Base-by-base conservation (phyloP, 2,329 filamentous ascomycete species). In the Hortaea werneckii region DNA sequence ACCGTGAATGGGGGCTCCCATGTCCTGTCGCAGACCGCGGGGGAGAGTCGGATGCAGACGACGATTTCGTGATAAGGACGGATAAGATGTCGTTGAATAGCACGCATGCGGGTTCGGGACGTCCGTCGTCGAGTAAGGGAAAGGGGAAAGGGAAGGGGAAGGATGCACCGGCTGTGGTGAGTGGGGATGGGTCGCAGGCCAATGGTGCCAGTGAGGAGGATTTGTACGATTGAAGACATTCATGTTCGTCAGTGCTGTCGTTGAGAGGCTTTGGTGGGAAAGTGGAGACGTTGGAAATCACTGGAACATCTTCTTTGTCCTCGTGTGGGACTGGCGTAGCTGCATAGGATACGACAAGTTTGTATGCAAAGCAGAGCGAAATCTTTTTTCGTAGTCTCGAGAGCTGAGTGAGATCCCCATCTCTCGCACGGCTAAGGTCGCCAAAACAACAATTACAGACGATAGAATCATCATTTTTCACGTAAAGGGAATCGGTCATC, bases 21-120 rank as follows among this genome's bases (percentile, higher is more conserved):
- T 30, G 13, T 9, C 29, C n/a, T 41, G 20, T 40, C 37, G 20
- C 46, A 10, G 41, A 28, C n/a, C 37, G 37, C 39, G 34, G 51
- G 3, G 46, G 42, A 7, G 49, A 53, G 8, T 53, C 56, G 5
- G 60, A 58, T 28, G 60, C 67, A n/a, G 65, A 65, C 3, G 68
- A 70, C 29, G 68, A 70, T 29, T 68, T 65, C 52, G 60, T 71
- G 1, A 63, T 71, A 20, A 55, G 60, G 10, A 70, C 67, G 0
- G 67, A 69, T 44, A 60, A 50, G 34, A 43, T 66, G 42, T 48
- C 50, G 10, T 34, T 65, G 42, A 59, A 60, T 43, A 41, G 38
- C 37, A 43, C 12, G 50, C 55, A 53, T 6, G 34, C 29, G 12
- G 43, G 27, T 7, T 47, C 42, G 29, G 43, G 40, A 29, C 32